Evolutionary conservation across 106 monocot species (phyloP), one percentile per base, ranked within the genome.

Genomic region (Agapanthus africanus): DNA sequence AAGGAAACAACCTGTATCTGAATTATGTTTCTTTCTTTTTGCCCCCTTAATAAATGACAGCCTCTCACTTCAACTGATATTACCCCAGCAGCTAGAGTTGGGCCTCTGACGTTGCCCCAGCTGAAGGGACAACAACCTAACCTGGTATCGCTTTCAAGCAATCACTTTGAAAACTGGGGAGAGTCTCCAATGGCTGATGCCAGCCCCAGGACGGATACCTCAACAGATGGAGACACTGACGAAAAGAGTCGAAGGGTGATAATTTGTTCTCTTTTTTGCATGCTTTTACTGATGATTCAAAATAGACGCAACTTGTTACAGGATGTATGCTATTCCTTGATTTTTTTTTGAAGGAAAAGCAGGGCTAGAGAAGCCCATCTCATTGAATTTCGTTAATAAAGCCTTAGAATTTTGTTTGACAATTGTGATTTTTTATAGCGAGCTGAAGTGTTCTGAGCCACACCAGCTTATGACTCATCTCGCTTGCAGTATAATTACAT

Each of bases 131-230:
- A 52, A 11, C 54, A 52, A 46, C 11, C 21, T 30, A 63, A 37
- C 64, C 39, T 52, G 15, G 30, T 54, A 40, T 37, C 67, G 49
- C 47, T 75, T 13, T 65, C 61, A 37, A 64, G 39, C 63, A 50
- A 42, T 26, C 78, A 76, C 15, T 72, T 81, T 50, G 68, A 79
- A 37, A 79, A 73, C 27, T 79, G 81, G 69, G 86, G 70, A 63
- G 87, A 83, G 46, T 82, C 84, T 38, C 63, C 74, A 67, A 91
- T 97, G 95, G 88, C 81, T 64, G 81, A 85, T 67, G 67, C 56
- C 47, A 81, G 85, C 70, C 72, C 81, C 40, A 78, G 78, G 52
- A 85, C 81, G 39, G 85, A 85, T 65, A 81, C 81, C n/a, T 85
- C 85, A 18, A 85, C 85, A 44, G 85, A 85, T 70, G 64, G 68